phyloP scores from a whole-genome alignment of 352 stramenopile genomes.

The Phytopythium delawarense region DNA sequence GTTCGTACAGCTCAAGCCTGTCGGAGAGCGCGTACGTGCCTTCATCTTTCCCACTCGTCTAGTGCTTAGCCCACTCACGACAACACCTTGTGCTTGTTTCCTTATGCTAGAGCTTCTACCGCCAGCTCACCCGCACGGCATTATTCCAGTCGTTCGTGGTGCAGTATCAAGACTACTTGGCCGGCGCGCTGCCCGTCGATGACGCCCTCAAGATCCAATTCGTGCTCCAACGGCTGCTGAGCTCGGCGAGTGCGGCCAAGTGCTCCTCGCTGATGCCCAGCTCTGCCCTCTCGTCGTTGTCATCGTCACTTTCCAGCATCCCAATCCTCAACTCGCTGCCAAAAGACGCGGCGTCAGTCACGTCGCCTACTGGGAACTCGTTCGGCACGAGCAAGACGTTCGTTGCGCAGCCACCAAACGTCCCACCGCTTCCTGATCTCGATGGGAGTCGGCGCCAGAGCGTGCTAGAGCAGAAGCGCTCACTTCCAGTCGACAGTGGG shows the following conservation, averaged over 20 bases:
- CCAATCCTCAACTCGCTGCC: conserved; percentile 1
- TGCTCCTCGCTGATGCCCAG: not conserved
- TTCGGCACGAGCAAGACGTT: conserved; percentile 30
- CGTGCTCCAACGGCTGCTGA: conserved; percentile 26
- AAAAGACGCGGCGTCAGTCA: not conserved
- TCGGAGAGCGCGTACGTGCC: conserved; percentile 17
- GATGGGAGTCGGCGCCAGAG: not conserved
- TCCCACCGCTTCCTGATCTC: not conserved
- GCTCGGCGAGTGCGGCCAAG: not conserved
- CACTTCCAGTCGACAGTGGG: not conserved
- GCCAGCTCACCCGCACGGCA: conserved; percentile 20
- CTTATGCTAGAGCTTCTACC: conserved; percentile 25
- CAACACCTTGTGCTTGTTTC: not conserved
- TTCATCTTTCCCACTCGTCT: not conserved
- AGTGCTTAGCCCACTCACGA: not conserved
- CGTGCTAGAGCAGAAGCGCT: not conserved
- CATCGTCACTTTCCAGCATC: conserved; percentile 10
- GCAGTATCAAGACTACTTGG: conserved; percentile 33
- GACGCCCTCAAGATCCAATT: conserved; percentile 37
- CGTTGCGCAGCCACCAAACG: conserved; percentile 25
- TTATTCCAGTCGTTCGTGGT: conserved; percentile 38
- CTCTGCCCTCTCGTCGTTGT: not conserved
- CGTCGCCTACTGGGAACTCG: not conserved
- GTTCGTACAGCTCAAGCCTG: conserved; percentile 22
- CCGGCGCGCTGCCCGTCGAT: conserved; percentile 20